Percentiles rank a stretch among this genome's conserved stretches.
Evolutionary conservation across 2,329 filamentous ascomycete species (phyloP).

Genomic region (Bimuria novae-zelandiae): DNA sequence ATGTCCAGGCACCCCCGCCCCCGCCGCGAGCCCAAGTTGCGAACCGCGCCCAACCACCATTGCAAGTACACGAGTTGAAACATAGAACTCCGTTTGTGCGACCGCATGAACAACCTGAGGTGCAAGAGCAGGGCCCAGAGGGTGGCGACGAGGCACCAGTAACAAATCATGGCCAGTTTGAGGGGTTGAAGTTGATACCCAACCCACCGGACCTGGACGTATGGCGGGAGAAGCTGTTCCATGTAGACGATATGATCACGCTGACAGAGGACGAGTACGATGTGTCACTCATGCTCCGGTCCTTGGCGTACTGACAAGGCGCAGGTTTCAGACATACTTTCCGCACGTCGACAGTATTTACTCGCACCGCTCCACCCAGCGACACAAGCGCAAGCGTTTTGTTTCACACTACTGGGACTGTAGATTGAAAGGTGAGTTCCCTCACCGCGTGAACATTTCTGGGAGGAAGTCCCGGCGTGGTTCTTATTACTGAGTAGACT

Average conservation of each 20-base stretch:
- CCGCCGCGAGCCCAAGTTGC: slow-evolving; percentile 17
- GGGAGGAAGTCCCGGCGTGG: too few species aligned
- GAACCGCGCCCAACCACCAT: slow-evolving; percentile 21
- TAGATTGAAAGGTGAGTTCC: slow-evolving; percentile 79
- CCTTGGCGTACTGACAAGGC: slow-evolving; percentile 3
- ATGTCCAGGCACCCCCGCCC: slow-evolving; percentile 18
- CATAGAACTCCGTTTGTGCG: slow-evolving; percentile 16
- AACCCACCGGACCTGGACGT: slow-evolving; percentile 69
- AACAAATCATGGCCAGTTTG: slow-evolving; percentile 58
- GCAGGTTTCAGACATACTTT: slow-evolving; percentile 79
- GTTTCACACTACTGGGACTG: slow-evolving; percentile 86
- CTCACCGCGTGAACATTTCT: too few species aligned
- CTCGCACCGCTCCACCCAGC: slow-evolving; percentile 80
- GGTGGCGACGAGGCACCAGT: slow-evolving; percentile 41
- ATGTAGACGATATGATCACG: slow-evolving; percentile 73
- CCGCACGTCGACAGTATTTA: slow-evolving; percentile 85
- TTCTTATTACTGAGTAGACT: too few species aligned
- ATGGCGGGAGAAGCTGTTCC: slow-evolving; percentile 75
- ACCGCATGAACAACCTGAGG: slow-evolving; percentile 8
- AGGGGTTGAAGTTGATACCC: slow-evolving; percentile 60
- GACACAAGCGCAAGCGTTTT: slow-evolving; percentile 81
- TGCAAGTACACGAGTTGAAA: slow-evolving; percentile 17
- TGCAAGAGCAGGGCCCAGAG: slow-evolving; percentile 12
- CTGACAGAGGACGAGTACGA: slow-evolving; percentile 74
- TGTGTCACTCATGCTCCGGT: slow-evolving; percentile 7